Conservation (phyloP, 306 rosid species). For the Malus asiatica region DNA sequence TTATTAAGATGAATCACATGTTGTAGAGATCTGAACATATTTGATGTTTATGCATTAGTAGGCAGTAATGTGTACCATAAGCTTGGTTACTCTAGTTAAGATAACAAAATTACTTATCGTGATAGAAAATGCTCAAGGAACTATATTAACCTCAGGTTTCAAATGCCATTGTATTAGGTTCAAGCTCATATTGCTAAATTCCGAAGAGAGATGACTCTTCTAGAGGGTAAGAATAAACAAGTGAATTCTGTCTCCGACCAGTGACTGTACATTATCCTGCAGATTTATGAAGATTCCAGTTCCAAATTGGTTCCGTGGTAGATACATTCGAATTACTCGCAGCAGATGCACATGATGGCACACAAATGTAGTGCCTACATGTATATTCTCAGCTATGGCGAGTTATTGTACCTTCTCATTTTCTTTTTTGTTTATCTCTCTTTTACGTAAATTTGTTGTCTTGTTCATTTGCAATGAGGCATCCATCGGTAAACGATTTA, state of each 20-base stretch:
- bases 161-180: conserved; percentile 31
- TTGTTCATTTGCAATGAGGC: background rate
- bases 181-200: conserved; percentile 70
- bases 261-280: conserved; percentile 23
- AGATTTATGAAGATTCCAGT: background rate
- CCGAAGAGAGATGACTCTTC: conserved; percentile 42
- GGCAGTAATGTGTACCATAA: background rate
- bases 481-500: background rate
- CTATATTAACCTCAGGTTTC: conserved; percentile 6
- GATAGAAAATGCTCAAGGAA: conserved; percentile 1
- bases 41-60: background rate
- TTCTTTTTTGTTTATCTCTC: background rate
- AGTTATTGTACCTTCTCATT: conserved; percentile 1
- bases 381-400: background rate
- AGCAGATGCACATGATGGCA: background rate
- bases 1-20: background rate
- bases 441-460: background rate
- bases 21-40: background rate
- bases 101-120: background rate
- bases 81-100: background rate
- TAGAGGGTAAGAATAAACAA: conserved; percentile 51
- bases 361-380: background rate
- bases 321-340: conserved; percentile 2
- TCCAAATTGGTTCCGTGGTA: conserved; percentile 6
- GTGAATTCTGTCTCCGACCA: conserved; percentile 38